Evolutionary conservation across 139 green algal genomes (phyloP), one percentile per base, ranked within the genome.

Genomic region (Haematococcus lacustris): DNA sequence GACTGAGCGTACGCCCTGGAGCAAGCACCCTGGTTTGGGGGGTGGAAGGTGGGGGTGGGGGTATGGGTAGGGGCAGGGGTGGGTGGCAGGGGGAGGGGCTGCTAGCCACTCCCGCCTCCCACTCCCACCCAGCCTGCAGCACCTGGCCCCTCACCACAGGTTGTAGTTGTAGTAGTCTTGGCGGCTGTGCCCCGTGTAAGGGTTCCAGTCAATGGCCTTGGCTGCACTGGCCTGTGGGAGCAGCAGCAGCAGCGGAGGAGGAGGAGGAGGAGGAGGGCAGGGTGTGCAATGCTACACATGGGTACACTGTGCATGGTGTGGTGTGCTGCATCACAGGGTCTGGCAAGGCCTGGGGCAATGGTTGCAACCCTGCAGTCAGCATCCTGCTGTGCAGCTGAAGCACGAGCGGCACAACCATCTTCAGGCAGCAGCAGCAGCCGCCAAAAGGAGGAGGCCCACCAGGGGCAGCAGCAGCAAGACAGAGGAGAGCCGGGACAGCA

Each of bases 201-300:
- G 38, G 26, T 70, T 70, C 5, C 25, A 59, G 26, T 60, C 66
- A 26, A 60, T 61, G 40, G 66, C 6, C 40, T 71, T 71, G 40
- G 40, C 66, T n/a, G 39, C 60, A 40, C 40, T 60, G 39, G 40
- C 40, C 39, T 69, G 63, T 23, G 53, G 53, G 25, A 35, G 53
- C 25, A n/a, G 25, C 25, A 17, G 9, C 13, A 57, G 13, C 9
- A 28, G 13, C 9, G 47, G 47, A 57, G 47, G 47, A 57, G 47
- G 13, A 57, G 47, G 13, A 57, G 47, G 9, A 17, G 47, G 13
- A 57, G 47, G 47, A n/a, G n/a, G n/a, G n/a, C n/a, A n/a, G n/a
- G n/a, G n/a, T n/a, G n/a, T n/a, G n/a, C n/a, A n/a, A n/a, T n/a
- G n/a, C n/a, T n/a, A n/a, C 4, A 7, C 4, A 30, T 25, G 17